phyloP scores from a whole-genome alignment of 108 stramenopile species.

The Aurantiochytrium sp. region DNA sequence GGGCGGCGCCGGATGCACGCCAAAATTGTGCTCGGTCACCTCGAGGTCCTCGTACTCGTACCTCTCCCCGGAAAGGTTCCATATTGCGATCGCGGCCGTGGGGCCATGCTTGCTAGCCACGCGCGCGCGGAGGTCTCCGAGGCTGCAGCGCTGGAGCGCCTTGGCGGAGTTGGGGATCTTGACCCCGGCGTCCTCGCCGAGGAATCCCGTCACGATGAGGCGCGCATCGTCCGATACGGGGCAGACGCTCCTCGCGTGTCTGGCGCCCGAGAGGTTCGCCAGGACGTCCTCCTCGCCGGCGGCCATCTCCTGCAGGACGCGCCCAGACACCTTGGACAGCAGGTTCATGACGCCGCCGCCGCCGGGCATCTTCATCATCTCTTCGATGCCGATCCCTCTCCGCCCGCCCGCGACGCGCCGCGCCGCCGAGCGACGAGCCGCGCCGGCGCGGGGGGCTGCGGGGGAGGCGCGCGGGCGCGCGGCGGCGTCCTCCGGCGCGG shows the following conservation, averaged over 20 bases:
- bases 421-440: too few species aligned
- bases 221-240: slow-evolving; percentile 2
- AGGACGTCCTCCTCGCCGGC: neutral
- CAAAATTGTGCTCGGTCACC: slow-evolving; percentile 4
- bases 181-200: neutral
- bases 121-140: neutral
- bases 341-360: too few species aligned
- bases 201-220: neutral
- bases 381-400: too few species aligned
- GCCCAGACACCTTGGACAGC: too few species aligned
- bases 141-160: neutral
- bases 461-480: too few species aligned
- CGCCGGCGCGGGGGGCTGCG: too few species aligned
- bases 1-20: neutral
- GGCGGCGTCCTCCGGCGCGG: too few species aligned
- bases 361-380: too few species aligned
- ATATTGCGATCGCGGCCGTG: neutral
- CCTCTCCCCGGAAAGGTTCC: slow-evolving; percentile 31
- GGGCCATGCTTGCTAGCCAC: neutral
- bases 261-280: neutral
- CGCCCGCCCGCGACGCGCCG: too few species aligned
- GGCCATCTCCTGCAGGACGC: neutral
- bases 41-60: neutral
- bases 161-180: slow-evolving; percentile 12
- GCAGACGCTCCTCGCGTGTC: neutral